Base-by-base conservation (phyloP, 768 basidiomycete species). In the Pilatotrama ljubarskyi region DNA sequence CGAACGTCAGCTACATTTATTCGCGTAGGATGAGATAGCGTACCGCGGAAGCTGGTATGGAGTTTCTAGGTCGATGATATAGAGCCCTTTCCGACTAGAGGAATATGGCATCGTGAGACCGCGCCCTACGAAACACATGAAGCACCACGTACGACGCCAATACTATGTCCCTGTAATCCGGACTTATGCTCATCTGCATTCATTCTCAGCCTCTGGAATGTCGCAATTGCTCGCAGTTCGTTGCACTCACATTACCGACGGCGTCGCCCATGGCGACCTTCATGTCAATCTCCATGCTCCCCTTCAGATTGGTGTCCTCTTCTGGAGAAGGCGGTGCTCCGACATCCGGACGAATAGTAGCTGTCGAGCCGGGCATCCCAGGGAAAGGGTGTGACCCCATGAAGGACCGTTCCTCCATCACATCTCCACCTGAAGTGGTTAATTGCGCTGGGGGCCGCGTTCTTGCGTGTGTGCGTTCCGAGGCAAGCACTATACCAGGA, bases 1-100 rank as follows among this genome's bases (percentile, higher is more conserved):
- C 7, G n/a, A 3, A 4, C 1, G 7, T 11, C 20, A 61, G 24
- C 53, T 29, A 13, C 14, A 17, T 18, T 11, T 20, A 7, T 2
- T 15, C 20, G 24, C 14, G 5, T 0, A 5, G 6, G 13, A 14
- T 17, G 1, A n/a, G 18, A n/a, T 18, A 11, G 63, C 64, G 9
- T 32, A 69, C 69, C 96, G 83, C 22, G 97, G 97, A 0, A 94
- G 82, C 63, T 91, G 86, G 17, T 91, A 78, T 1, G 93, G 93
- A 13, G 90, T 84, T 61, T 94, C 88, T 15, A 99, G 80, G 77
- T 98, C 97, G 61, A 99, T 91, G 58, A 98, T 94, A 71, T 91
- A 98, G 15, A 99, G 80, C 0, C 96, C 96, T 57, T 93, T 87
- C 5, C 95, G 88, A 18, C 86, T 87, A 38, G 7, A 66, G 0